phyloP scores from a whole-genome alignment of 139 green algal species.

The Penium margaritaceum region DNA sequence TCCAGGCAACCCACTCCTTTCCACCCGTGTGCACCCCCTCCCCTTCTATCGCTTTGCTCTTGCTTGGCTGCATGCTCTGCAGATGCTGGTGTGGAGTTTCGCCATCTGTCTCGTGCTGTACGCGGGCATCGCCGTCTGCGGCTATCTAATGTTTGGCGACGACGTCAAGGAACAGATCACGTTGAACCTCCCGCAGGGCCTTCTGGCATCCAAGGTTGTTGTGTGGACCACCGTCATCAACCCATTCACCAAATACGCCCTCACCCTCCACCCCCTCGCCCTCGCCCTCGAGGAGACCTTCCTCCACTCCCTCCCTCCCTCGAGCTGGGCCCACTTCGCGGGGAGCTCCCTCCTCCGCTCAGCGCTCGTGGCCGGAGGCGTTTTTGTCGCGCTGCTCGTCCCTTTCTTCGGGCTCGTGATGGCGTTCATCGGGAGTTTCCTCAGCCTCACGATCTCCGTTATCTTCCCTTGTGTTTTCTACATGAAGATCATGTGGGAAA shows the following conservation, averaged over 20 bases:
- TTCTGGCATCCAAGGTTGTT: conserved; percentile 24
- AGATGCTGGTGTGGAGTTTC: too few relatives aligned
- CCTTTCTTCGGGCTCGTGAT: conserved; percentile 40
- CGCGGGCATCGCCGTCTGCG: conserved; percentile 19
- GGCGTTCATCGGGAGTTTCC: conserved; percentile 43
- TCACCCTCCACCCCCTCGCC: conserved; percentile 30
- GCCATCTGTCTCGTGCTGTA: conserved; percentile 15
- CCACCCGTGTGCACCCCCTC: too few relatives aligned
- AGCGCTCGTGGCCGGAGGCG: conserved; percentile 17
- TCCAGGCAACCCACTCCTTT: too few relatives aligned
- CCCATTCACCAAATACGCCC: conserved; percentile 38
- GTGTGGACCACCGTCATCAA: conserved; percentile 43
- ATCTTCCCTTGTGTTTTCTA: conserved; percentile 40
- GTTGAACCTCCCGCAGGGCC: conserved; percentile 26
- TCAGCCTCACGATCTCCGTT: conserved; percentile 29
- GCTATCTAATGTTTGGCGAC: conserved; percentile 37
- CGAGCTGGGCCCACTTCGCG: conserved; percentile 4
- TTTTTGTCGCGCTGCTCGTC: conserved; percentile 15
- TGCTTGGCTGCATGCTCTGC: too few relatives aligned
- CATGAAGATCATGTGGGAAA: conserved; percentile 30
- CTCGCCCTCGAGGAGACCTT: conserved; percentile 35
- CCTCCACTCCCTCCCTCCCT: background rate
- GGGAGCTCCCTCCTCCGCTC: conserved; percentile 19
- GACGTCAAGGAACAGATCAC: conserved; percentile 32
- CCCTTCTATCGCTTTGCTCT: too few relatives aligned